Conservation (phyloP, 2,329 filamentous ascomycete species). For the Peltaster fructicola region DNA sequence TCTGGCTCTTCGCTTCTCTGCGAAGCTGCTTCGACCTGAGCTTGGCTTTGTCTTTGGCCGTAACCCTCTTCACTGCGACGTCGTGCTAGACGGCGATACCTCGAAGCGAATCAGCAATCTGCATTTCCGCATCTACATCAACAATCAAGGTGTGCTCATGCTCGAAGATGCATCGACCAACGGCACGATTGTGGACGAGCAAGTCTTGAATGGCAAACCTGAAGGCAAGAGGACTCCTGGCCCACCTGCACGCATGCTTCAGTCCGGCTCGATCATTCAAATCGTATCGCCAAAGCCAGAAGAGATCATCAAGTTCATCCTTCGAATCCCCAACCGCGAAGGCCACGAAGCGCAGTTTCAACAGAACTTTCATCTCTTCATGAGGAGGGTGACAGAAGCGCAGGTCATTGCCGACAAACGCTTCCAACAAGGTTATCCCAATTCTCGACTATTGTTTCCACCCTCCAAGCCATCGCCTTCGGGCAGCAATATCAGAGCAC, state of each 20-base stretch:
- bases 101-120: conserved; percentile 69
- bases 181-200: conserved; percentile 69
- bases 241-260: conserved; percentile 44
- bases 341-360: conserved; percentile 50
- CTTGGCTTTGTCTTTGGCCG: conserved; percentile 78
- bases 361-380: conserved; percentile 51
- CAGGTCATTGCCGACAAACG: conserved; percentile 6
- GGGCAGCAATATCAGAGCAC: conserved; percentile 1
- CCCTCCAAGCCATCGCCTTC: conserved; percentile 1
- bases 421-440: conserved; percentile 1
- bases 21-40: conserved; percentile 46
- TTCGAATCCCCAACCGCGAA: conserved; percentile 59
- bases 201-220: conserved; percentile 40
- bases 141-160: conserved; percentile 73
- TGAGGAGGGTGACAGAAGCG: conserved; percentile 24
- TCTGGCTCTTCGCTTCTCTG: conserved; percentile 66
- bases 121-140: conserved; percentile 91
- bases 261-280: conserved; percentile 54
- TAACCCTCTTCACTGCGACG: conserved; percentile 53
- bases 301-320: conserved; percentile 62
- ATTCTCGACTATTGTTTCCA: conserved; percentile 2
- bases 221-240: too few relatives aligned
- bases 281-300: conserved; percentile 37
- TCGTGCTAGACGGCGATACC: conserved; percentile 47
- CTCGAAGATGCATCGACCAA: conserved; percentile 91